These are phyloP conservation scores for Nepenthes alata DNA, from an alignment of 179 eudicot species.

Conservation along the genomic window DNA sequence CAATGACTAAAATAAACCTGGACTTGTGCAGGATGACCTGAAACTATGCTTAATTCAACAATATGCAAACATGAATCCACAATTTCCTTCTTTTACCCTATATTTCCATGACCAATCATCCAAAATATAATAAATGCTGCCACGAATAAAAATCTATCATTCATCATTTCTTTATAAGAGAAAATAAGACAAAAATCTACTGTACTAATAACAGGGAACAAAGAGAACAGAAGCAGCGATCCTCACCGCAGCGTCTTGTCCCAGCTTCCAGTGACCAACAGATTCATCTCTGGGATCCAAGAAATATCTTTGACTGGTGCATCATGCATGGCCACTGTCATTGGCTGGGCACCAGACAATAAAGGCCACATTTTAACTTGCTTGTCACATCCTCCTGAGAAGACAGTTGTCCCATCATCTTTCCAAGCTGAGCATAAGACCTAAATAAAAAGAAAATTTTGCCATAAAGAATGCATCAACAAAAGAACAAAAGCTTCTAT, in stretches of 20 bases:
- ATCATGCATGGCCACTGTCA: conserved; percentile 84
- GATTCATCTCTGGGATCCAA: conserved; percentile 88
- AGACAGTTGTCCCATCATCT: conserved; percentile 87
- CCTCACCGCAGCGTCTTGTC: conserved; percentile 68
- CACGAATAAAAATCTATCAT: background rate
- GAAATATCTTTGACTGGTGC: conserved; percentile 80
- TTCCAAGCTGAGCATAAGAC: conserved; percentile 91
- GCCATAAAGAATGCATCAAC: background rate
- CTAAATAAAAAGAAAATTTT: conserved; percentile 17
- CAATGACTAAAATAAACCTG: too few species aligned
- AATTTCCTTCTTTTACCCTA: too few species aligned
- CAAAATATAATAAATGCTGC: too few species aligned
- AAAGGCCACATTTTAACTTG: conserved; percentile 97
- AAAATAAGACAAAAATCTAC: background rate
- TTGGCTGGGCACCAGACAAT: conserved; percentile 57
- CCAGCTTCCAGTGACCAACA: conserved; percentile 83
- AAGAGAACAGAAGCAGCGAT: background rate
- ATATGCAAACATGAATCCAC: too few species aligned
- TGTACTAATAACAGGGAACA: background rate
- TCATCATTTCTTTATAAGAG: background rate
- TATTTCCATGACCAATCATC: too few species aligned
- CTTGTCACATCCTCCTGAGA: conserved; percentile 94
- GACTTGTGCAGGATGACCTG: too few species aligned
- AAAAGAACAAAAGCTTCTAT: background rate
- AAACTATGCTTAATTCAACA: too few species aligned